Percentiles rank a stretch among this genome's conserved stretches.
These are phyloP conservation scores for Mycena sanguinolenta DNA, from an alignment of 768 basidiomycete genomes.

Conservation along the genomic window DNA sequence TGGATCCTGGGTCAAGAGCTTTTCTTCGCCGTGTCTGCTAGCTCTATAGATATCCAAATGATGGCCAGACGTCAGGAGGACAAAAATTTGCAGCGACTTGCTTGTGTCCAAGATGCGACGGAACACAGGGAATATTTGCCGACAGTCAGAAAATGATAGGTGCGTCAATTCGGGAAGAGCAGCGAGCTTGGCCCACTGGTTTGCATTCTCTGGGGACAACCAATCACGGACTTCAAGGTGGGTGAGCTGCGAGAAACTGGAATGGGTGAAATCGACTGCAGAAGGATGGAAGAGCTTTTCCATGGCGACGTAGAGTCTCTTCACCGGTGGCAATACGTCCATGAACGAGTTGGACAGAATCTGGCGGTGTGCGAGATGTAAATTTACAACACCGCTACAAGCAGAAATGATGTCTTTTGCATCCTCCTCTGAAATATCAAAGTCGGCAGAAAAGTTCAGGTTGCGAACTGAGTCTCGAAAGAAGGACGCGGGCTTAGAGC, in stretches of 20 bases:
- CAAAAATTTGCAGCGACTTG: background rate
- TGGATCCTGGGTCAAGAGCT: background rate
- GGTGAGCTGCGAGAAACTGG: background rate
- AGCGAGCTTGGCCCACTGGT: background rate
- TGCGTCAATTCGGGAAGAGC: background rate
- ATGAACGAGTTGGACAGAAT: background rate
- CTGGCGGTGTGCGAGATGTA: background rate
- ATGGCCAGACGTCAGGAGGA: background rate
- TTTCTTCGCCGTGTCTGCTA: background rate
- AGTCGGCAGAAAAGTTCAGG: background rate
- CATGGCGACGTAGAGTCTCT: background rate
- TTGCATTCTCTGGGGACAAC: too few relatives aligned
- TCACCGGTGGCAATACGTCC: background rate
- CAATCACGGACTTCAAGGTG: background rate
- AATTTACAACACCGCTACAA: background rate
- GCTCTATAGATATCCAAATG: background rate
- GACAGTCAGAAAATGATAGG: background rate
- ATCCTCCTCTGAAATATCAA: background rate
- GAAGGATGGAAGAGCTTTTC: background rate
- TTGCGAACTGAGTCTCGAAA: conserved; percentile 1
- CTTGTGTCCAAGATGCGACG: background rate
- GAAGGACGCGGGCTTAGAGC: background rate
- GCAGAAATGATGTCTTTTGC: background rate
- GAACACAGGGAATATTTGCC: conserved; percentile 1
- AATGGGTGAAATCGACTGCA: background rate